Evolutionary conservation across 441 rosid genomes (phyloP).

Genomic region (Viola pubescens): DNA sequence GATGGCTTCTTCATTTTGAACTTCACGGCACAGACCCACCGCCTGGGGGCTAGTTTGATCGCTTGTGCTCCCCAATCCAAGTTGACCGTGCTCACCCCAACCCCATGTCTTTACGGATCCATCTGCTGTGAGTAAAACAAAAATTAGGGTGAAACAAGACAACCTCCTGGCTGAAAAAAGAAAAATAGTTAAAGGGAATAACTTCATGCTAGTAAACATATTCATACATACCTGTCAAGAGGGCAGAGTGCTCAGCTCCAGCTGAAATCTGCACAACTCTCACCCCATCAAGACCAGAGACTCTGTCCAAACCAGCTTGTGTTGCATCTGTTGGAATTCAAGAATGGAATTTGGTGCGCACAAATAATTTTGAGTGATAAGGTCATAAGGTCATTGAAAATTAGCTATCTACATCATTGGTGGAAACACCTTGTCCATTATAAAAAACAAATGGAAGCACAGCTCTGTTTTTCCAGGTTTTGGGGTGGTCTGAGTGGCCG

Average conservation of each 20-base stretch:
- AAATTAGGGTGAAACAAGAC: not conserved
- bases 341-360: not conserved
- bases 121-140: constrained; percentile 34
- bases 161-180: no score
- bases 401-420: not conserved
- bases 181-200: not conserved
- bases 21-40: constrained; percentile 26
- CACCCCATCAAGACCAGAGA: constrained; percentile 33
- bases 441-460: not conserved
- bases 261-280: constrained; percentile 54
- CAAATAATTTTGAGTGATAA: not conserved
- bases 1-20: constrained; percentile 8
- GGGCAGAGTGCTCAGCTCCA: constrained; percentile 88
- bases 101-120: constrained; percentile 73
- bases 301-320: constrained; percentile 33
- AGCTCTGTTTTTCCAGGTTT: not conserved
- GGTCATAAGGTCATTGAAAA: not conserved
- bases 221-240: constrained; percentile 44
- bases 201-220: not conserved
- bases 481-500: not conserved
- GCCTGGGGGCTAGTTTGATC: constrained; percentile 49
- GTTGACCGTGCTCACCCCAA: constrained; percentile 98
- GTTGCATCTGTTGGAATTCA: constrained; percentile 18
- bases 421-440: not conserved
- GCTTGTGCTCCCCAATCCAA: constrained; percentile 56